Evolutionary conservation across 2,329 filamentous ascomycete genomes (phyloP), one percentile per base, ranked within the genome.

Genomic region (Cladosporium sp.): DNA sequence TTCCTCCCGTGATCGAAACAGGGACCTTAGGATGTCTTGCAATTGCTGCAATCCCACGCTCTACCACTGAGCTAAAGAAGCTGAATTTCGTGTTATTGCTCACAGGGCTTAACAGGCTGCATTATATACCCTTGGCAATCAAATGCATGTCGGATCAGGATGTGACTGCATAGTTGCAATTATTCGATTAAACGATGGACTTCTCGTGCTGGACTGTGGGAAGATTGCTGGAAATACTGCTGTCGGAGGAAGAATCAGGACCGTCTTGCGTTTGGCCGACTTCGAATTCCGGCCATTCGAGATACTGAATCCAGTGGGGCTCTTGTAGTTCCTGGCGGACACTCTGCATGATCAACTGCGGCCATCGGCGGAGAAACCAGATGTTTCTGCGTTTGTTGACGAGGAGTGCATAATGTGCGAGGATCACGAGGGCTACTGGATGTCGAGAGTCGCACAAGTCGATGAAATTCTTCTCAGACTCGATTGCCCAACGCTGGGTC

Each of bases 61-160:
- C 44, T 48, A 48, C 44, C 44, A 47, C 44, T 48, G 45, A 48
- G 45, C 44, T 47, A 47, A 47, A 32, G 44, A 47, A 47, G 44
- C 44, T 19, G 41, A 15, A 37, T 5, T n/a, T 36, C 15, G 32
- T 36, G 7, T n/a, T 15, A 15, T 36, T 36, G 22, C 22, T 27
- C 22, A 9, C 22, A 27, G 9, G 9, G 9, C 22, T 27, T 27
- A 27, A 5, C 5, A 4, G 22, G 22, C 9, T 5, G 9, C 22
- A 27, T 27, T 5, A 27, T 27, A 27, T 27, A 27, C 5, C 22
- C 9, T 27, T 4, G 22, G 5, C 5, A 4, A 9, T 27, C 22
- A 27, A 5, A n/a, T n/a, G n/a, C n/a, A n/a, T n/a, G n/a, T n/a
- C n/a, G n/a, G n/a, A n/a, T n/a, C n/a, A n/a, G n/a, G n/a, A n/a